phyloP scores from a whole-genome alignment of 345 rosid species.

The Noccaea caerulescens region DNA sequence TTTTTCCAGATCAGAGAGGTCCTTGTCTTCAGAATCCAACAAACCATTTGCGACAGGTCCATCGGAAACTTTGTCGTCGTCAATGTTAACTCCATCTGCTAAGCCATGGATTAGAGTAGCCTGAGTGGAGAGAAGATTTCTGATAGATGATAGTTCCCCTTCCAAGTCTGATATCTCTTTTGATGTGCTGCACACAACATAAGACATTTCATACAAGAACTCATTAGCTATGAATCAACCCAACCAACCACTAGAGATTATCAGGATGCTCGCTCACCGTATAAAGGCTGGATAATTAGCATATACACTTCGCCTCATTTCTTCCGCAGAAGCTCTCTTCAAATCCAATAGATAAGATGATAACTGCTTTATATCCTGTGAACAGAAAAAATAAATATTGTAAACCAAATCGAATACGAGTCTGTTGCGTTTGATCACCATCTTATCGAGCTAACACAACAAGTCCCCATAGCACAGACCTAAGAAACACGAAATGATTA shows the following conservation, averaged over 20 bases:
- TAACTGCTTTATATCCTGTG: slow-evolving; percentile 86
- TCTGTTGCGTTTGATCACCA: not conserved
- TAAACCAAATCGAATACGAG: not conserved
- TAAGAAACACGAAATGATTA: not conserved
- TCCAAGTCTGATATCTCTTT: slow-evolving; percentile 99
- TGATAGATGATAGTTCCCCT: slow-evolving; percentile 92
- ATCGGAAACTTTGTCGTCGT: slow-evolving; percentile 54
- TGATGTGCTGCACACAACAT: slow-evolving; percentile 71
- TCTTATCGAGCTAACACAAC: slow-evolving; percentile 12
- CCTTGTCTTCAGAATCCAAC: slow-evolving; percentile 54
- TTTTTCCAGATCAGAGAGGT: slow-evolving; percentile 78
- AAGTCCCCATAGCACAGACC: not conserved
- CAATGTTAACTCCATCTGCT: slow-evolving; percentile 86
- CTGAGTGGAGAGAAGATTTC: slow-evolving; percentile 92
- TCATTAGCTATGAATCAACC: not conserved
- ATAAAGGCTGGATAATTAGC: slow-evolving; percentile 98
- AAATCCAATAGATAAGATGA: slow-evolving; percentile 85
- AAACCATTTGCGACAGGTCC: slow-evolving; percentile 49
- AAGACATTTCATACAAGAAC: not conserved
- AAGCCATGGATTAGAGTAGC: slow-evolving; percentile 89
- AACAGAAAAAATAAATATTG: not conserved
- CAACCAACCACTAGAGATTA: slow-evolving; percentile 16
- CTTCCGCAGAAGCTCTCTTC: slow-evolving; percentile 98
- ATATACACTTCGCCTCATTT: slow-evolving; percentile 96
- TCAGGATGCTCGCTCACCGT: slow-evolving; percentile 56